These are phyloP conservation scores for Fusarium mexicanum DNA, from an alignment of 2,329 filamentous ascomycete genomes.

Conservation along the genomic window DNA sequence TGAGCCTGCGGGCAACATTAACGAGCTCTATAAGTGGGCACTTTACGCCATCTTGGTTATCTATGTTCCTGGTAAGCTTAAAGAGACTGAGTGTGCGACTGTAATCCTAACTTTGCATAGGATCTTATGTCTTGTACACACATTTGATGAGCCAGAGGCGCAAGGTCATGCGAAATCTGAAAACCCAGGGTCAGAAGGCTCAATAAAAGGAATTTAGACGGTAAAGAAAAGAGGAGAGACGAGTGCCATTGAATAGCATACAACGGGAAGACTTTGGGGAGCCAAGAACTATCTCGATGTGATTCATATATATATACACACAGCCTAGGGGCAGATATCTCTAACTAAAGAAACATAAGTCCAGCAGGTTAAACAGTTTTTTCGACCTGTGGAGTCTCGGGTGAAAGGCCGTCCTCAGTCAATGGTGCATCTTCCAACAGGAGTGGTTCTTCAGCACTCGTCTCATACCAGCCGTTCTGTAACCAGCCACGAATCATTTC, in stretches of 20 bases:
- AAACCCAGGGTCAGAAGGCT: constrained; percentile 56
- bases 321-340: background rate
- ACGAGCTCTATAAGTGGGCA: constrained; percentile 63
- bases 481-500: constrained; percentile 73
- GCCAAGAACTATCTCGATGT: background rate
- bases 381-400: background rate
- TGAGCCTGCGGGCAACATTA: constrained; percentile 61
- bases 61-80: constrained; percentile 79
- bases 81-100: background rate
- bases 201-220: constrained; percentile 18
- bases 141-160: constrained; percentile 94
- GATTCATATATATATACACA: background rate
- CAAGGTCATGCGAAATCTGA: constrained; percentile 77
- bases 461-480: constrained; percentile 73
- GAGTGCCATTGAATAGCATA: background rate
- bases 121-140: constrained; percentile 85
- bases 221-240: background rate
- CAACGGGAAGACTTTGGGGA: background rate
- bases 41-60: constrained; percentile 74
- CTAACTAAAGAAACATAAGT: background rate
- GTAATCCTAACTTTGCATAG: constrained; percentile 46
- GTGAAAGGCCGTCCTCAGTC: background rate
- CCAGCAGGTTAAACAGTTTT: background rate
- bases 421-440: constrained; percentile 32
- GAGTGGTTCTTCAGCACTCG: constrained; percentile 53